phyloP scores from a whole-genome alignment of 441 rosid genomes.

The Gossypium aridum region DNA sequence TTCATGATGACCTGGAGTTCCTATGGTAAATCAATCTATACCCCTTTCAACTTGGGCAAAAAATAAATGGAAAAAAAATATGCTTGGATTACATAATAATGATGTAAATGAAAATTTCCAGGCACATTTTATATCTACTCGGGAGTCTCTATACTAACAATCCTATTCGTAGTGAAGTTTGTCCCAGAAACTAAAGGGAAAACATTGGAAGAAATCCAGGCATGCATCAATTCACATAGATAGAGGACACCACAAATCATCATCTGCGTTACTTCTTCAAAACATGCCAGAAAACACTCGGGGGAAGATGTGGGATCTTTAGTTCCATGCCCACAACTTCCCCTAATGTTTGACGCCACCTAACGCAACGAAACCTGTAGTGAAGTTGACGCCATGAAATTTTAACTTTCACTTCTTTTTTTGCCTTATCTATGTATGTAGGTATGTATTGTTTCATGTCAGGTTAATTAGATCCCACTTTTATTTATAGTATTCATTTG shows the following conservation, averaged over 20 bases:
- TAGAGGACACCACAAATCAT: neutral
- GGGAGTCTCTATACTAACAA: conserved; percentile 46
- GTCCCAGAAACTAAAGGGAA: conserved; percentile 93
- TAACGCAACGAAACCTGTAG: too few species aligned
- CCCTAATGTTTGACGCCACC: too few species aligned
- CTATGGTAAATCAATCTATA: conserved; percentile 35
- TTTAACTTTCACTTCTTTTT: too few species aligned
- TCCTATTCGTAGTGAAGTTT: conserved; percentile 66
- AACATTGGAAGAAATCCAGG: conserved; percentile 84
- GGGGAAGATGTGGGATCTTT: neutral
- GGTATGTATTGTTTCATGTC: neutral
- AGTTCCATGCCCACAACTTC: too few species aligned
- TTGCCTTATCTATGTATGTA: too few species aligned
- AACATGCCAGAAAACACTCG: neutral
- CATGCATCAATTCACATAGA: conserved; percentile 42
- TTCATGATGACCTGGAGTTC: conserved; percentile 80
- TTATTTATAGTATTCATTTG: too few species aligned
- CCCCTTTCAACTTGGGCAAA: neutral
- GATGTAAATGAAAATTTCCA: conserved; percentile 17
- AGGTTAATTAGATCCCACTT: neutral
- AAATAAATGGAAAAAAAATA: neutral
- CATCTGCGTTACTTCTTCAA: neutral
- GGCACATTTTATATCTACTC: conserved; percentile 81
- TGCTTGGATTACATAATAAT: too few species aligned
- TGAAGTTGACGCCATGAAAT: too few species aligned